These are phyloP conservation scores for Hysterium pulicare DNA, from an alignment of 2,329 filamentous ascomycete genomes.

Conservation along the genomic window DNA sequence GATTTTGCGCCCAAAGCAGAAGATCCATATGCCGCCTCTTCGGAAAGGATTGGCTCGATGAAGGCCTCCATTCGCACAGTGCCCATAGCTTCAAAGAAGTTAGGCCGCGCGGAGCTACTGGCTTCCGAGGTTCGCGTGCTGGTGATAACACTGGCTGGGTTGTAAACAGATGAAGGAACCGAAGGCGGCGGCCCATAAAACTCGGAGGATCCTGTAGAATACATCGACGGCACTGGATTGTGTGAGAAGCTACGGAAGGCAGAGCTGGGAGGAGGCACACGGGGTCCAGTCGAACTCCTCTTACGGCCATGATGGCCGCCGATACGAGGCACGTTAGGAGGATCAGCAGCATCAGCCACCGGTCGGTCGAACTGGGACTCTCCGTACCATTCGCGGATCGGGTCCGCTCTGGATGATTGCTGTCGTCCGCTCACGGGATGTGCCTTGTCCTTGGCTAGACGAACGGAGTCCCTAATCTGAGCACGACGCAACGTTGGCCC, in stretches of 20 bases:
- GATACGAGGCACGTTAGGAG: conserved; percentile 69
- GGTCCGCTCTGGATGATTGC: conserved; percentile 20
- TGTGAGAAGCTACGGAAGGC: conserved; percentile 75
- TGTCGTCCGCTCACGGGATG: conserved; percentile 36
- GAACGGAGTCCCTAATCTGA: conserved; percentile 82
- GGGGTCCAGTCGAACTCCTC: conserved; percentile 82
- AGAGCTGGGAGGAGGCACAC: conserved; percentile 62
- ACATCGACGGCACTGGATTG: conserved; percentile 37
- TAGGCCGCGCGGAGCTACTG: conserved; percentile 47
- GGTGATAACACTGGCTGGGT: conserved; percentile 39
- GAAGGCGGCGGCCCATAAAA: conserved; percentile 35
- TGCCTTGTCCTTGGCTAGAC: conserved; percentile 72
- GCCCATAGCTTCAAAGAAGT: conserved; percentile 81
- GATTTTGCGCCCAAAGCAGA: conserved; percentile 13
- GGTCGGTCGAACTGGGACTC: conserved; percentile 37
- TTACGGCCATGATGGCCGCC: conserved; percentile 77
- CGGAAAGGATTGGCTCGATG: conserved; percentile 55
- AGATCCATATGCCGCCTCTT: conserved; percentile 12
- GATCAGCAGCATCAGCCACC: conserved; percentile 63
- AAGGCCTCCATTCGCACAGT: conserved; percentile 98
- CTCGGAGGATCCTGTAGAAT: conserved; percentile 39
- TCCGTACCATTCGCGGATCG: conserved; percentile 28
- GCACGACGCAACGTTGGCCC: conserved; percentile 47
- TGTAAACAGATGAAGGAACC: conserved; percentile 36
- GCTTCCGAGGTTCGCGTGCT: conserved; percentile 53